Conservation (phyloP, 2,329 filamentous ascomycete species). For the Alternaria burnsii region DNA sequence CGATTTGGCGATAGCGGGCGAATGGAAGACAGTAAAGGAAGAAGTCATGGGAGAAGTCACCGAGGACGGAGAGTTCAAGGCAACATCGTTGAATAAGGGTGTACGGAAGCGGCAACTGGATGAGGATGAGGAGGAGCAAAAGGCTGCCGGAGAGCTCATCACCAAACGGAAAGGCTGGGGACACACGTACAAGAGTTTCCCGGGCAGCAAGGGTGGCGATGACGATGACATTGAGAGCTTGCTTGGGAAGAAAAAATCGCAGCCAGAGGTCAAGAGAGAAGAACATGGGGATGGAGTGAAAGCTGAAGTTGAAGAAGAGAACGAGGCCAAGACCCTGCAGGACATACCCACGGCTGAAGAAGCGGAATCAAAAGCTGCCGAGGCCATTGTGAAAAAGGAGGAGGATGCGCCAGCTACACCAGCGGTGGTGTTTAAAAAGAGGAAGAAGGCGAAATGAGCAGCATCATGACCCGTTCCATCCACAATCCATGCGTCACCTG, state of each 20-base stretch:
- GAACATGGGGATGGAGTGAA: conserved; percentile 48
- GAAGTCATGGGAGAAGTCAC: conserved; percentile 53
- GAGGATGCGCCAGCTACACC: conserved; percentile 35
- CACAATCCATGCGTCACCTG: neutral
- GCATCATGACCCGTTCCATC: neutral
- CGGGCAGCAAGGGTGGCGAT: conserved; percentile 59
- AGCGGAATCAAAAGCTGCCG: conserved; percentile 29
- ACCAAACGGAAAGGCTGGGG: conserved; percentile 56
- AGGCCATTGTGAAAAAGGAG: conserved; percentile 28
- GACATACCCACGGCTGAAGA: conserved; percentile 43
- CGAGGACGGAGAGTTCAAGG: conserved; percentile 58
- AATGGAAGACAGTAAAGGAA: conserved; percentile 78
- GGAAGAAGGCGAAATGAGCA: conserved; percentile 68
- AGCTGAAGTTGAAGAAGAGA: conserved; percentile 29
- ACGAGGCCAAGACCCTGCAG: conserved; percentile 25
- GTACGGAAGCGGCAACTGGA: conserved; percentile 70
- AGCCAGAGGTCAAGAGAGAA: conserved; percentile 52
- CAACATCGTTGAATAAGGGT: conserved; percentile 58
- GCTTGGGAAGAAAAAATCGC: conserved; percentile 47
- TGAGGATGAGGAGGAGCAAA: conserved; percentile 68
- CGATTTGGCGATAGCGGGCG: conserved; percentile 86
- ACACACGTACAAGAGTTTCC: conserved; percentile 55
- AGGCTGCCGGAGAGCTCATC: conserved; percentile 62
- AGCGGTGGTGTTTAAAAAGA: conserved; percentile 79
- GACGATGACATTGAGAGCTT: conserved; percentile 75